phyloP scores from a whole-genome alignment of 78 protist species.

The Speleostelium caveatum region DNA sequence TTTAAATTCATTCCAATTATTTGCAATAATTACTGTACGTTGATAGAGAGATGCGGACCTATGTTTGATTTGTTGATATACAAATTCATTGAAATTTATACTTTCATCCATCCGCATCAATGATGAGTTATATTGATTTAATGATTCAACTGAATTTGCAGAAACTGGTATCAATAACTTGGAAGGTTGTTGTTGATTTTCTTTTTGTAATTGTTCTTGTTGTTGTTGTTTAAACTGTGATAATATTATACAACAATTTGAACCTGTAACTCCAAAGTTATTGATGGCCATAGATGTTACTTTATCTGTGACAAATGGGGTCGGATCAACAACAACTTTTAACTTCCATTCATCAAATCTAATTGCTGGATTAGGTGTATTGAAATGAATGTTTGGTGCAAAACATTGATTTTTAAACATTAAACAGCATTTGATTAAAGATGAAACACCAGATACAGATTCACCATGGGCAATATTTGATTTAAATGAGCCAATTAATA shows the following conservation, averaged over 20 bases:
- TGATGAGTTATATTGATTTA: constrained; percentile 8
- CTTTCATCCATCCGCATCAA: background rate
- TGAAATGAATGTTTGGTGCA: constrained; percentile 8
- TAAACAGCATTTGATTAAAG: constrained; percentile 64
- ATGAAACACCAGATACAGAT: constrained; percentile 82
- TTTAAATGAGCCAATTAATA: constrained; percentile 79
- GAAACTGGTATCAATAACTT: constrained; percentile 32
- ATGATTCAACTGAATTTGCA: constrained; percentile 26
- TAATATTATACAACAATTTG: constrained; percentile 38
- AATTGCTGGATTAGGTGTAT: constrained; percentile 2
- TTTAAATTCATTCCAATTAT: constrained; percentile 21
- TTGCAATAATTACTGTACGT: constrained; percentile 7
- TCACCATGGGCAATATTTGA: constrained; percentile 88
- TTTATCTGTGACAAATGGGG: background rate
- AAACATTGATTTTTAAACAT: constrained; percentile 18
- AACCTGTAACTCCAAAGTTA: constrained; percentile 38
- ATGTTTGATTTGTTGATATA: background rate
- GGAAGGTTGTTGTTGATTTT: background rate
- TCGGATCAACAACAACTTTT: constrained; percentile 9
- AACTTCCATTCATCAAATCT: background rate
- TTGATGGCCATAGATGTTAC: constrained; percentile 4
- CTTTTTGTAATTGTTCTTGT: background rate
- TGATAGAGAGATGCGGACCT: background rate
- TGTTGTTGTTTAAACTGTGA: background rate
- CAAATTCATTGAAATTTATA: constrained; percentile 11